Base-by-base conservation (phyloP, 78 protist genomes). In the Mantamonas sphyraenae region DNA sequence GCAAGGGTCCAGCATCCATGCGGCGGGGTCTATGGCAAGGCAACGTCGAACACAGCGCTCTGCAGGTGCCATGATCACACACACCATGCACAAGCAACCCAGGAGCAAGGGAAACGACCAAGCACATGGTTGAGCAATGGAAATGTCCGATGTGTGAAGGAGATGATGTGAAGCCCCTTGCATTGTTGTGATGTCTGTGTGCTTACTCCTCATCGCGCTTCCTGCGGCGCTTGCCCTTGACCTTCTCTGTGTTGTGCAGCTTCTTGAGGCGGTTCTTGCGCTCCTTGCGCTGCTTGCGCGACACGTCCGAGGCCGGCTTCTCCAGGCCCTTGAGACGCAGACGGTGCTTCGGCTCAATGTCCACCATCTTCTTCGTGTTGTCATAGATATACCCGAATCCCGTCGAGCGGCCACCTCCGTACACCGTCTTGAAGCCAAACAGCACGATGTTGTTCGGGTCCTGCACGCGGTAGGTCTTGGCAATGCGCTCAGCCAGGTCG, bases 381-480 rank as follows among this genome's bases (percentile, higher is more conserved):
- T 95, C 98, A 80, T 95, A 95, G 96, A 95, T 87, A 64, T 91
- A 61, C 68, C 94, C 96, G 63, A 95, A 95, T 71, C 98, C 98
- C 26, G 96, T 88, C 64, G 88, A 74, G 40, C 64, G 68, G 68
- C 97, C 97, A 38, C 99, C 99, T 71, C 99, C 99, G 61, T 95
- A 97, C 28, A 68, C 82, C 22, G 94, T 92, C 42, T 71, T 42
- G 92, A 95, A 81, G 61, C 98, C 98, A 68, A 80, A 95, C 58
- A 81, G 33, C 76, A 82, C 30, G 80, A 97, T 47, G 72, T 64
- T 50, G 40, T 79, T 67, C 33, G 87, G 50, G 38, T 93, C 92
- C 38, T 77, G 74, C n/a, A 73, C 85, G 64, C 89, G 91, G 94
- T 93, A 95, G 82, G 82, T 62, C 80, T 79, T 78, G 26, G 97